Conservation (phyloP, 2,329 filamentous ascomycete genomes). For the Pseudogymnoascus sp. region DNA sequence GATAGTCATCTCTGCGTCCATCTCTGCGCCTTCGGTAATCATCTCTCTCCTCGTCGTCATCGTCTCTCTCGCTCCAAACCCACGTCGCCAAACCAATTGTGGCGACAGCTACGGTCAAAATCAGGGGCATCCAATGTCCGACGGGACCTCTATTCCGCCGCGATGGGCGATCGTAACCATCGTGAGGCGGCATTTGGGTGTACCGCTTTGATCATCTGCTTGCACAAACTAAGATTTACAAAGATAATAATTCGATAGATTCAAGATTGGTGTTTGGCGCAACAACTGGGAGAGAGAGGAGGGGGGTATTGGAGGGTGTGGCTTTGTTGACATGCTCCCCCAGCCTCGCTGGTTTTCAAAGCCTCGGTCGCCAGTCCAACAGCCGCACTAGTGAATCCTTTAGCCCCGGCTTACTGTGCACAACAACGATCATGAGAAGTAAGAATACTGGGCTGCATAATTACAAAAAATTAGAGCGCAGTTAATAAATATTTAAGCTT, state of each 20-base stretch:
- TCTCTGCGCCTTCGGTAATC: slow-evolving; percentile 44
- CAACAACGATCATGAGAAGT: slow-evolving; percentile 1
- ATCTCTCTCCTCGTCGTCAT: slow-evolving; percentile 61
- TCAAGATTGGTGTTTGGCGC: slow-evolving; percentile 7
- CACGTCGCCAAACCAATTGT: slow-evolving; percentile 81
- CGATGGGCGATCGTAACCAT: slow-evolving; percentile 43
- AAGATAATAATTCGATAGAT: not conserved
- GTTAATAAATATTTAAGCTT: not conserved
- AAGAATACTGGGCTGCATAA: not conserved
- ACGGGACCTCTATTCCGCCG: slow-evolving; percentile 51
- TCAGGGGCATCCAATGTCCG: slow-evolving; percentile 84
- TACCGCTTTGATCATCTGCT: slow-evolving; percentile 7
- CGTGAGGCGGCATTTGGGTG: slow-evolving; percentile 55
- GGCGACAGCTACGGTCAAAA: slow-evolving; percentile 78
- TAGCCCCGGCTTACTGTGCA: slow-evolving; percentile 4
- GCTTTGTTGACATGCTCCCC: not conserved
- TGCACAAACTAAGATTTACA: slow-evolving; percentile 1
- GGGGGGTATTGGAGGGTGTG: not conserved
- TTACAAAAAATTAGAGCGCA: not conserved
- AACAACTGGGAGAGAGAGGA: not conserved
- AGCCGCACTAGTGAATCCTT: slow-evolving; percentile 5
- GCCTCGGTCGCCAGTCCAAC: slow-evolving; percentile 10
- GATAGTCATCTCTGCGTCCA: slow-evolving; percentile 42
- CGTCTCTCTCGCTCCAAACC: slow-evolving; percentile 85
- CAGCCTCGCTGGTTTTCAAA: slow-evolving; percentile 9